Base-by-base conservation (phyloP, 306 rosid species). In the Rosa lucieae region DNA sequence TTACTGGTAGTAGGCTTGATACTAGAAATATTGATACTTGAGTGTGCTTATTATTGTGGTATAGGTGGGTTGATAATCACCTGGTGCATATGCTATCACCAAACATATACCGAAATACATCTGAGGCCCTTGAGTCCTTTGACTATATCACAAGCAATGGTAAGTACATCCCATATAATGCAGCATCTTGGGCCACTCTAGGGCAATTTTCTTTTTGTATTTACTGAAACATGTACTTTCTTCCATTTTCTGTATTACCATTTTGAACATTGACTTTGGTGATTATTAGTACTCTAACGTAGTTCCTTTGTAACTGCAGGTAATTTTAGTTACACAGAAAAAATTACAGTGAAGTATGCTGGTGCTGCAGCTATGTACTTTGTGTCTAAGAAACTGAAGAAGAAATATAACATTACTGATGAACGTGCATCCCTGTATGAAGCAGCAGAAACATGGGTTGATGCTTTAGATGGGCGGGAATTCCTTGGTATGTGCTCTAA, bases 281-380 rank as follows among this genome's bases (percentile, higher is more conserved):
- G 73, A 32, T 62, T 42, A 65, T 69, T 58, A 18, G 65, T 55
- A 44, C 79, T 18, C 53, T 65, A 2, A 69, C 21, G 10, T 48
- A 23, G 71, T 49, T 65, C 21, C 23, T 70, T 52, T 70, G 56
- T 32, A 65, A 62, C 62, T 81, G 84, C 85, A 96, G 99, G 97
- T 72, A 96, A 96, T 84, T 96, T 96, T 80, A 82, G 93, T 88
- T 90, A 66, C 80, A 76, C 89, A 0, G 98, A 96, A 76, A 96
- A 82, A 80, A 35, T 91, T 82, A 78, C 98, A 3, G 99, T 90
- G 59, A 93, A 96, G 83, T 96, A 89, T 89, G 98, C 89, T 81
- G 97, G 98, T 73, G 99, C 99, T 59, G 98, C 90, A 56, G 99
- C 99, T 52, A 96, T 96, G 99, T 96, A 93, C 79, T 93, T 91